Conservation (phyloP, 495 filamentous ascomycete species). For the Penicillium ucsense region DNA sequence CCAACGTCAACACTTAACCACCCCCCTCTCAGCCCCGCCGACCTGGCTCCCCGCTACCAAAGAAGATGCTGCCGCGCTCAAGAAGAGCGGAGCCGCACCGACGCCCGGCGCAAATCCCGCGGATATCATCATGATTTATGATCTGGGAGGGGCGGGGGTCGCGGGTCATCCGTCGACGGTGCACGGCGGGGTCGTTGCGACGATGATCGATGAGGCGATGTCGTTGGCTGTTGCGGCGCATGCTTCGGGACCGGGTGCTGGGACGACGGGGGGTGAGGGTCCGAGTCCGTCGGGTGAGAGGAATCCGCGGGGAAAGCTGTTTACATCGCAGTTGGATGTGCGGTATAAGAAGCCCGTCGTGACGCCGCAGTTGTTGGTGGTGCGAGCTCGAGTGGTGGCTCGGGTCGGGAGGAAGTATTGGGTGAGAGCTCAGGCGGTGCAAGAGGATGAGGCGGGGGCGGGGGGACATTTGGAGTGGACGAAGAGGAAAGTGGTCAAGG, state of each 20-base stretch:
- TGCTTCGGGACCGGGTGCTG: slow-evolving; percentile 1
- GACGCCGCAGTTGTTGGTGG: slow-evolving; percentile 24
- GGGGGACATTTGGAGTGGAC: slow-evolving; percentile 22
- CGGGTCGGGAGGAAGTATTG: slow-evolving; percentile 30
- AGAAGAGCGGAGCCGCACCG: slow-evolving; percentile 1
- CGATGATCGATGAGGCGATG: slow-evolving; percentile 58
- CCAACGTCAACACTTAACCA: slow-evolving; percentile 18
- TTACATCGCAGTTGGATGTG: slow-evolving; percentile 34
- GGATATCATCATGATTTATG: slow-evolving; percentile 30
- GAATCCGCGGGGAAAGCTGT: slow-evolving; percentile 24
- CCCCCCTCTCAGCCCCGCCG: slow-evolving; percentile 13
- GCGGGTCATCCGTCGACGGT: slow-evolving; percentile 30
- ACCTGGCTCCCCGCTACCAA: slow-evolving; percentile 26
- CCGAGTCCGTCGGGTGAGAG: background rate
- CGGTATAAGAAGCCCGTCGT: slow-evolving; percentile 26
- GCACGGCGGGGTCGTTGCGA: slow-evolving; percentile 50
- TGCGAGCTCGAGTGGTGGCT: slow-evolving; percentile 24
- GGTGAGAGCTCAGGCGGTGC: slow-evolving; percentile 31
- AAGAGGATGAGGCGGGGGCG: slow-evolving; percentile 23
- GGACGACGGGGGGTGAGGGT: background rate
- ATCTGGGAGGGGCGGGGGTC: slow-evolving; percentile 25
- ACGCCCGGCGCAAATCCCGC: slow-evolving; percentile 18
- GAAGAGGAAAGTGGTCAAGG: slow-evolving; percentile 23
- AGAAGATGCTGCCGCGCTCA: slow-evolving; percentile 14
- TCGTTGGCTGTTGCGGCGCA: slow-evolving; percentile 27